Evolutionary conservation across 225 moss, liverwort and hornwort genomes (phyloP).

Genomic region (Lunularia cruciata): DNA sequence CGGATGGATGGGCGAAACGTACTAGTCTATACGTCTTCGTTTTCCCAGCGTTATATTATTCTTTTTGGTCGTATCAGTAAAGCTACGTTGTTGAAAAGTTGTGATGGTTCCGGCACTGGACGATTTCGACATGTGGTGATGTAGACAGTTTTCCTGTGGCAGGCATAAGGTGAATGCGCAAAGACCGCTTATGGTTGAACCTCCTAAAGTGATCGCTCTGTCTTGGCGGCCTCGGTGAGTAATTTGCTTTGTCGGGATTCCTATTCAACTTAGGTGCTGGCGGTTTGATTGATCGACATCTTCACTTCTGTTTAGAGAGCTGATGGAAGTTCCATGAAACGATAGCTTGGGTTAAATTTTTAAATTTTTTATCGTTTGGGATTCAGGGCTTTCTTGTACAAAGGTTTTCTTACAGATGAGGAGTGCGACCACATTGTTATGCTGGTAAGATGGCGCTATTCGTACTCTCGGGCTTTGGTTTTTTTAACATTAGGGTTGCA

Average conservation of each 20-base stretch:
- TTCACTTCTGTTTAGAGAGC: not conserved
- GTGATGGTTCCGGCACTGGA: too few relatives aligned
- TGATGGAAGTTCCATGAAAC: not conserved
- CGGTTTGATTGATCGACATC: too few relatives aligned
- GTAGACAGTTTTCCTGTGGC: slow-evolving; percentile 12
- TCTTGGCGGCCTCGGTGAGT: slow-evolving; percentile 51
- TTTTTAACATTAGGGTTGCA: not conserved
- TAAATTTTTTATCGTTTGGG: not conserved
- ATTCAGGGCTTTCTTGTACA: slow-evolving; percentile 69
- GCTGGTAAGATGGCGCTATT: slow-evolving; percentile 38
- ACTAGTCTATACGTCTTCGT: not conserved
- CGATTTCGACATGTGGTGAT: too few relatives aligned
- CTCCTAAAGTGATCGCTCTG: slow-evolving; percentile 40
- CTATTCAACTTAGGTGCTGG: not conserved
- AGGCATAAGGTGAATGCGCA: slow-evolving; percentile 29
- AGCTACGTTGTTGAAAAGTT: too few relatives aligned
- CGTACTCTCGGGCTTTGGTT: not conserved
- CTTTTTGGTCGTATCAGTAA: too few relatives aligned
- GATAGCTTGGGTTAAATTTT: not conserved
- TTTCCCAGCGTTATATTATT: too few relatives aligned
- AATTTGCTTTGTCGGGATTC: not conserved
- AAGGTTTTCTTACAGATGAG: slow-evolving; percentile 74
- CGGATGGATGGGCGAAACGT: slow-evolving; percentile 42
- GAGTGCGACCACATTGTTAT: slow-evolving; percentile 90
- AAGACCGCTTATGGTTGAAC: slow-evolving; percentile 27